Evolutionary conservation across 495 filamentous ascomycete species (phyloP).

Genomic region (Letharia lupina): DNA sequence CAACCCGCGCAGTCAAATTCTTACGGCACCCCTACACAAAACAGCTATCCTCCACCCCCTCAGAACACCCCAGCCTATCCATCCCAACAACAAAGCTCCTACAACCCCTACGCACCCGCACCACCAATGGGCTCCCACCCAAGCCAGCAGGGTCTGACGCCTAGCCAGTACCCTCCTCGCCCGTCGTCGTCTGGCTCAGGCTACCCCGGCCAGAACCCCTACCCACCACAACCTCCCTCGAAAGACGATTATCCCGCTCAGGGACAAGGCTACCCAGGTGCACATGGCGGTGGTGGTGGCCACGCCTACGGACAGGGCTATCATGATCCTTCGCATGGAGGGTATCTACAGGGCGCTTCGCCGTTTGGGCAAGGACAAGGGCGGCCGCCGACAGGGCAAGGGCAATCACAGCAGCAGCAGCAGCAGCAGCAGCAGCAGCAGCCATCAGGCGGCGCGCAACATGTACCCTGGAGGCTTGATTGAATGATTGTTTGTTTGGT

Average conservation of each 20-base stretch:
- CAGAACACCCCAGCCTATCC: constrained; percentile 14
- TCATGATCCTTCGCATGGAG: constrained; percentile 5
- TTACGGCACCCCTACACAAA: constrained; percentile 15
- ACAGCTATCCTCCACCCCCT: constrained; percentile 10
- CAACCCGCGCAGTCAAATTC: background rate
- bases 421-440: no score
- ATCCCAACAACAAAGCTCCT: constrained; percentile 8
- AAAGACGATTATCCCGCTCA: constrained; percentile 8
- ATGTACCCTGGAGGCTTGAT: background rate
- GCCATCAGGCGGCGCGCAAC: background rate
- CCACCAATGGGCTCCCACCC: constrained; percentile 21
- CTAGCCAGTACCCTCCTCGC: constrained; percentile 13
- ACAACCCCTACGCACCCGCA: constrained; percentile 9
- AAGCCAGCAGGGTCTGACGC: constrained; percentile 13
- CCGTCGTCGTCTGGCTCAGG: constrained; percentile 2
- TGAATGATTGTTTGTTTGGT: background rate
- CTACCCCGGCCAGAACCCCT: constrained; percentile 14
- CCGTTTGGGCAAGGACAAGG: background rate
- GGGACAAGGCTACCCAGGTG: constrained; percentile 11
- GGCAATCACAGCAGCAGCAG: background rate
- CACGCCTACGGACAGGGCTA: constrained; percentile 19
- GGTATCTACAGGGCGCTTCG: background rate
- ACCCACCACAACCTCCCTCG: constrained; percentile 9
- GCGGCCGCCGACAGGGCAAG: background rate
- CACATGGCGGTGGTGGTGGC: constrained; percentile 7